phyloP scores from a whole-genome alignment of 176 grass and related monocot genomes.

The Ananas comosus region DNA sequence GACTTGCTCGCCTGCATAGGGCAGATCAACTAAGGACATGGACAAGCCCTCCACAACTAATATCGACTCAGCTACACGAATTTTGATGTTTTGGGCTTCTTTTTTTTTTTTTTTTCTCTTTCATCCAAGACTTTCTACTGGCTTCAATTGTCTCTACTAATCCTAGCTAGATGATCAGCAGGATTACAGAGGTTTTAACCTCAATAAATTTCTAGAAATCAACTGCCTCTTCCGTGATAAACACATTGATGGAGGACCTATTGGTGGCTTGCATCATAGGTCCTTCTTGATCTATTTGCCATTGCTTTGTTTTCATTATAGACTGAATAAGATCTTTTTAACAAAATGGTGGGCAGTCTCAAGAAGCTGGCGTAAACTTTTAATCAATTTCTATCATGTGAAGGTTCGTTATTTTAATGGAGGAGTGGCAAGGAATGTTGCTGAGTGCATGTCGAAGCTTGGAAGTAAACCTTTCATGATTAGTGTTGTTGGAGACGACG shows the following conservation, averaged over 20 bases:
- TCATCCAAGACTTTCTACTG: too few relatives aligned
- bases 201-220: too few relatives aligned
- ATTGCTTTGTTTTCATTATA: not conserved
- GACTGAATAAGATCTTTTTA: not conserved
- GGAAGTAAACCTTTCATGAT: constrained; percentile 74
- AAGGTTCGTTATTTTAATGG: constrained; percentile 73
- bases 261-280: not conserved
- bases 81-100: too few relatives aligned
- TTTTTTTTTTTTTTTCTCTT: too few relatives aligned
- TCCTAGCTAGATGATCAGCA: too few relatives aligned
- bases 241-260: too few relatives aligned
- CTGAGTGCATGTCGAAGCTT: constrained; percentile 92
- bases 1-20: too few relatives aligned
- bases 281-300: not conserved
- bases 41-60: too few relatives aligned
- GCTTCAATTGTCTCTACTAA: too few relatives aligned
- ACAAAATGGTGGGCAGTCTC: not conserved
- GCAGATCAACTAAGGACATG: too few relatives aligned
- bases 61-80: too few relatives aligned
- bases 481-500: constrained; percentile 75
- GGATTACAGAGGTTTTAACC: too few relatives aligned
- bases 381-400: constrained; percentile 12
- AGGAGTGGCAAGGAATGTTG: constrained; percentile 91
- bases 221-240: not conserved
- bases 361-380: not conserved